phyloP scores from a whole-genome alignment of 1,139 yeast species.

The Protomyces pachydermus region DNA sequence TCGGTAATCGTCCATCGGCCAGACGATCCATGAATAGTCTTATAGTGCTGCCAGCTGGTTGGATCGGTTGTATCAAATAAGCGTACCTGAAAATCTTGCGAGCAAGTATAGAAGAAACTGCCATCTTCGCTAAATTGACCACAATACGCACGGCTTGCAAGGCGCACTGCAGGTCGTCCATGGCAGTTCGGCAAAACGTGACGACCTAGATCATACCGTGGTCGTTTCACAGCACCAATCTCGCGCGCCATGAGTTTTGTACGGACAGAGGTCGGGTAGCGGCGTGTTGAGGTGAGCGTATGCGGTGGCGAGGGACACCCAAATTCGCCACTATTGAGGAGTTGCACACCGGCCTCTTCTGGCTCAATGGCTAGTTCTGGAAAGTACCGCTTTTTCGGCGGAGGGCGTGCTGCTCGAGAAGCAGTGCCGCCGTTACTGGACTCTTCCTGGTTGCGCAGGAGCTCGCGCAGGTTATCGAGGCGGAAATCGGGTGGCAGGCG shows the following conservation, averaged over 20 bases:
- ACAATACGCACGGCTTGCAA: constrained; percentile 36
- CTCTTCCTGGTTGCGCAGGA: not conserved
- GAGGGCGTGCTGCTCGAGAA: not conserved
- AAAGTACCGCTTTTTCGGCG: not conserved
- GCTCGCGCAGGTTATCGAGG: not conserved
- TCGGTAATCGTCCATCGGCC: constrained; percentile 39
- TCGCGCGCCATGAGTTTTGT: constrained; percentile 30
- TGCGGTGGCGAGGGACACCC: constrained; percentile 17
- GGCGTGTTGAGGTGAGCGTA: constrained; percentile 27
- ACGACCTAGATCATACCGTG: constrained; percentile 27
- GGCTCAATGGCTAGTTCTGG: constrained; percentile 9
- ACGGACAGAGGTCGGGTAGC: constrained; percentile 29
- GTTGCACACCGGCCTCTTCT: constrained; percentile 28
- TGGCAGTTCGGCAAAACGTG: constrained; percentile 30
- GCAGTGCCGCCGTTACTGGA: constrained; percentile 19
- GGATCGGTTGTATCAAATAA: constrained; percentile 36
- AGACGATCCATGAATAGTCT: constrained; percentile 31
- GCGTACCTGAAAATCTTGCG: constrained; percentile 37
- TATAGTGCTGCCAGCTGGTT: constrained; percentile 30
- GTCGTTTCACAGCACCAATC: constrained; percentile 20
- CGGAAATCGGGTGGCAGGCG: not conserved
- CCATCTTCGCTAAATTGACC: constrained; percentile 39
- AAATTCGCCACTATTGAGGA: constrained; percentile 33
- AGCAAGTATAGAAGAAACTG: constrained; percentile 35
- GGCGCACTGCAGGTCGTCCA: constrained; percentile 27